Evolutionary conservation across 2,329 filamentous ascomycete species (phyloP).

Genomic region (Colletotrichum limetticola): DNA sequence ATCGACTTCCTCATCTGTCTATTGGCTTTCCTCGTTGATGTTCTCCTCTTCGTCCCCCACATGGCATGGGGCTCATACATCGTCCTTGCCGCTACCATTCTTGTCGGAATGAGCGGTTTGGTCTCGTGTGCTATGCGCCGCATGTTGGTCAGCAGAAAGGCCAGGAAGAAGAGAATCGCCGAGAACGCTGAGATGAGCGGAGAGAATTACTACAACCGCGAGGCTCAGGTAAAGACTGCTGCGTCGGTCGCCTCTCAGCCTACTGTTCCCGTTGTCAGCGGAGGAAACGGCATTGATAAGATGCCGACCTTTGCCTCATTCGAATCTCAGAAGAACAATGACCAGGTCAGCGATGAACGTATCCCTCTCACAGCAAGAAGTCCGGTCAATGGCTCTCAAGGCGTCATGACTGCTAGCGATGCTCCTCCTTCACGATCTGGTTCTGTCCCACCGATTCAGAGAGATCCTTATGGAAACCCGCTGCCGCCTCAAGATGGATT

Average conservation of each 20-base stretch:
- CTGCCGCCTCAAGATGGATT: conserved; percentile 57
- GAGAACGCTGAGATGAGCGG: conserved; percentile 98
- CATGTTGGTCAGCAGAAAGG: conserved; percentile 89
- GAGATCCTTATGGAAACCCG: conserved; percentile 75
- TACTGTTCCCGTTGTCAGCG: conserved; percentile 67
- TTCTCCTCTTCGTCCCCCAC: conserved; percentile 93
- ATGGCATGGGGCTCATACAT: conserved; percentile 95
- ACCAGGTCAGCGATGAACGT: conserved; percentile 73
- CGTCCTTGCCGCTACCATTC: conserved; percentile 86
- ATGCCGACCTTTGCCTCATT: conserved; percentile 71
- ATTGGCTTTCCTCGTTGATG: conserved; percentile 91
- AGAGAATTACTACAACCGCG: conserved; percentile 86
- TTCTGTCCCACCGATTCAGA: conserved; percentile 48
- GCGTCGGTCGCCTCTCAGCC: conserved; percentile 61
- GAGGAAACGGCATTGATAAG: conserved; percentile 63
- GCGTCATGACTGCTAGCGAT: conserved; percentile 53
- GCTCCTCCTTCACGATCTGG: conserved; percentile 48
- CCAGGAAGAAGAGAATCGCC: conserved; percentile 89
- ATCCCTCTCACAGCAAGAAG: conserved; percentile 76
- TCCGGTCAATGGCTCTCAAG: conserved; percentile 67
- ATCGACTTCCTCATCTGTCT: conserved; percentile 86
- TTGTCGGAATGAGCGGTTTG: conserved; percentile 83
- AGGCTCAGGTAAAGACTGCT: conserved; percentile 64
- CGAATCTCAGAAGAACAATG: conserved; percentile 73
- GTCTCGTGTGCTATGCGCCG: conserved; percentile 95